Evolutionary conservation across 2,329 filamentous ascomycete genomes (phyloP).

Genomic region (Aureobasidium lini): DNA sequence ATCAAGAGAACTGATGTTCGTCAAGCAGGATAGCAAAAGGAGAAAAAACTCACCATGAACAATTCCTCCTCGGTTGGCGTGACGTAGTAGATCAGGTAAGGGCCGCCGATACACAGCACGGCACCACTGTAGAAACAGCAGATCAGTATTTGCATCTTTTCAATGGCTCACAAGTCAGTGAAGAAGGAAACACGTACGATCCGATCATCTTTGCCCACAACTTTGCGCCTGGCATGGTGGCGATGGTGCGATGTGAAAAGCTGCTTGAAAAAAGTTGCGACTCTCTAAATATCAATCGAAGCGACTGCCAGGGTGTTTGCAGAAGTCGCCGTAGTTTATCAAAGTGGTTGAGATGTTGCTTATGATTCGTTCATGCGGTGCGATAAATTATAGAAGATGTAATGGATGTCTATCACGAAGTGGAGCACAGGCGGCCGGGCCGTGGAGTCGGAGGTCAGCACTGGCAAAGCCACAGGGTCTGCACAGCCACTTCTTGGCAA

Average conservation of each 20-base stretch:
- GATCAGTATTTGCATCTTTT: constrained; percentile 2
- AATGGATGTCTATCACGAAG: not conserved
- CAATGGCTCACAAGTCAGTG: not conserved
- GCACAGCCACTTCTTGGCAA: constrained; percentile 4
- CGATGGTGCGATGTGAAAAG: constrained; percentile 5
- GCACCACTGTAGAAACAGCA: constrained; percentile 50
- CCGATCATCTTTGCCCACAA: constrained; percentile 61
- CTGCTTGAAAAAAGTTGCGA: not conserved
- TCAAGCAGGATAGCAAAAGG: not conserved
- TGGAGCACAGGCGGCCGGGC: not conserved
- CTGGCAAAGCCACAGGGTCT: not conserved
- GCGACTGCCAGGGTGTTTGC: too few species aligned
- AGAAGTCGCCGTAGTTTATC: not conserved
- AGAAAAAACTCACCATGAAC: constrained; percentile 48
- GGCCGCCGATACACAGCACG: constrained; percentile 71
- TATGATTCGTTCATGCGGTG: not conserved
- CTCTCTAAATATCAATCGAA: too few species aligned
- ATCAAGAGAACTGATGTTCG: too few species aligned
- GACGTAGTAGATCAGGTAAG: constrained; percentile 71
- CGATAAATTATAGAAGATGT: constrained; percentile 2
- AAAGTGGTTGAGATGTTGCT: too few species aligned
- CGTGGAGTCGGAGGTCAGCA: not conserved
- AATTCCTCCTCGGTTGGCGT: constrained; percentile 86
- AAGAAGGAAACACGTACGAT: constrained; percentile 46
- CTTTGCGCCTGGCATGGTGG: constrained; percentile 38